A percentile compares a stretch with the other conserved stretches of the same genome.
phyloP scores from a whole-genome alignment of 2,329 filamentous ascomycete genomes.

The Penicillium expansum region DNA sequence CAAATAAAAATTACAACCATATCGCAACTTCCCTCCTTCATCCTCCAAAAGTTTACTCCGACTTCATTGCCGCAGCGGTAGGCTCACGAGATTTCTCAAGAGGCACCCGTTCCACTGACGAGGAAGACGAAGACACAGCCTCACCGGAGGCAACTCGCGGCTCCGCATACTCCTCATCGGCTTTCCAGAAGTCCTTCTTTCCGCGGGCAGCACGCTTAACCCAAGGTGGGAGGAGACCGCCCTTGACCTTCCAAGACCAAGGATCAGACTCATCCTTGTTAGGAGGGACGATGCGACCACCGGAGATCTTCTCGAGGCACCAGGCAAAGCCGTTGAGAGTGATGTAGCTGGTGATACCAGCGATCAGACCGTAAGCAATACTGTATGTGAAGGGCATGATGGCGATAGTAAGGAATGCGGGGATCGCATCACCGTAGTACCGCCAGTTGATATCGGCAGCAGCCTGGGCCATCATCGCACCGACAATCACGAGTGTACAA shows the following conservation, averaged over 20 bases:
- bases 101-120: conserved; percentile 19
- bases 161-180: conserved; percentile 24
- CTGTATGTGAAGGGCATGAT: conserved; percentile 90
- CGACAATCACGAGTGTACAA: conserved; percentile 81
- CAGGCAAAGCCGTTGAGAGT: conserved; percentile 70
- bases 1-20: background rate
- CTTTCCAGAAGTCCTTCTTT: conserved; percentile 71
- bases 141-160: conserved; percentile 13
- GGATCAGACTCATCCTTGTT: conserved; percentile 75
- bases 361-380: conserved; percentile 83
- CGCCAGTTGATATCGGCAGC: conserved; percentile 85
- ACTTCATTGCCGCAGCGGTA: background rate
- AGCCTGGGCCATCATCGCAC: conserved; percentile 78
- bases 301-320: conserved; percentile 63
- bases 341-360: conserved; percentile 73
- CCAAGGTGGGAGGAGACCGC: conserved; percentile 75
- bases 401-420: conserved; percentile 78
- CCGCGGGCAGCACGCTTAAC: conserved; percentile 61
- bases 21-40: background rate
- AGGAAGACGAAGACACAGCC: conserved; percentile 11
- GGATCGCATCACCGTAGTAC: conserved; percentile 79
- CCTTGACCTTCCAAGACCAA: conserved; percentile 75
- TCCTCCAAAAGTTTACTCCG: background rate
- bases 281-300: conserved; percentile 68
- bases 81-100: conserved; percentile 12